phyloP scores from a whole-genome alignment of 1,139 yeast species.

The Magnusiomyces fungicola region DNA sequence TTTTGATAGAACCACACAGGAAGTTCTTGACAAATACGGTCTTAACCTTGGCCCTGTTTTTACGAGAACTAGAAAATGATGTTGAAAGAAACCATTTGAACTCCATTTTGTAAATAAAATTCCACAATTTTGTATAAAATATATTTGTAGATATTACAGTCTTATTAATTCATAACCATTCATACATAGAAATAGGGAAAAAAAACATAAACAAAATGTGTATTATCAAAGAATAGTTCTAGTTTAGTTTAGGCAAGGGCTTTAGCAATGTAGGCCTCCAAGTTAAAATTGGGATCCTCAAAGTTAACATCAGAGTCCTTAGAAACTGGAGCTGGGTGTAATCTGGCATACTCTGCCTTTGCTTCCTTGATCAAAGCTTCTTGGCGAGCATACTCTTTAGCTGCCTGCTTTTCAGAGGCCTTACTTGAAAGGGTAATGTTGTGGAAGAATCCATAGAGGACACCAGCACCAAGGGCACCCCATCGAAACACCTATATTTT shows the following conservation, averaged over 20 bases:
- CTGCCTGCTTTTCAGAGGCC: constrained; percentile 53
- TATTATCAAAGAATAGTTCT: no score
- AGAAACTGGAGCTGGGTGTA: constrained; percentile 44
- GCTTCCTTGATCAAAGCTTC: constrained; percentile 79
- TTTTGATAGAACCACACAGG: constrained; percentile 70
- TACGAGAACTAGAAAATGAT: constrained; percentile 17
- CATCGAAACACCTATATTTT: constrained; percentile 70
- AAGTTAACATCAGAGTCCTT: constrained; percentile 44
- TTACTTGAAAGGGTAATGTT: constrained; percentile 59
- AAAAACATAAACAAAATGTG: no score
- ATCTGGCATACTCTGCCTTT: constrained; percentile 75
- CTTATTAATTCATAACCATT: no score
- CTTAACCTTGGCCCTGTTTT: constrained; percentile 67
- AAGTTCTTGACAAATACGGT: constrained; percentile 63
- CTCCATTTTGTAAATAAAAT: no score
- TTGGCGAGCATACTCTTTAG: constrained; percentile 54
- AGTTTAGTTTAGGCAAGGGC: constrained; percentile 21
- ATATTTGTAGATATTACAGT: background rate
- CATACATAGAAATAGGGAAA: no score
- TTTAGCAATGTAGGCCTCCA: constrained; percentile 41
- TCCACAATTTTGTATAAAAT: no score
- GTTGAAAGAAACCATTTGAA: background rate
- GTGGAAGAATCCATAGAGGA: constrained; percentile 83
- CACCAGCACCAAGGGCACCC: constrained; percentile 85
- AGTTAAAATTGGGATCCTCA: constrained; percentile 87